A percentile compares a stretch with the other conserved stretches of the same genome.
Evolutionary conservation across 495 filamentous ascomycete genomes (phyloP).

Genomic region (Hyaloscypha variabilis): DNA sequence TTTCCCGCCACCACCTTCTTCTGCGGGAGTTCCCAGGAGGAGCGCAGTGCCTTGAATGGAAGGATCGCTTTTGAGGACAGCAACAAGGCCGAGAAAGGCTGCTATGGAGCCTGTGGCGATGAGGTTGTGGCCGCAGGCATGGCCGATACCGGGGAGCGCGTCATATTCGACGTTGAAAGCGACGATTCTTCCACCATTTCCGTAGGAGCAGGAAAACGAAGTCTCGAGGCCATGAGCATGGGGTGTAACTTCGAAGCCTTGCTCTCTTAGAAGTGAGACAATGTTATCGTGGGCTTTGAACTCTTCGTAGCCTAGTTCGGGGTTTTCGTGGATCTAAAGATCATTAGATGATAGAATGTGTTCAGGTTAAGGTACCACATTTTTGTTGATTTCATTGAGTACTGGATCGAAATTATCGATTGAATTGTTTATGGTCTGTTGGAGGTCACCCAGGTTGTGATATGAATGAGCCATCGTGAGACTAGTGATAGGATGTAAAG

Average conservation of each 20-base stretch:
- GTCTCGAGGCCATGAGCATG: constrained; percentile 56
- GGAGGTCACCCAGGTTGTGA: neutral
- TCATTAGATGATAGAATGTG: constrained; percentile 26
- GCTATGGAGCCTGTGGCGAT: constrained; percentile 66
- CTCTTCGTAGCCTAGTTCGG: constrained; percentile 62
- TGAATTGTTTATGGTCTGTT: constrained; percentile 27
- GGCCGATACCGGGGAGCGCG: constrained; percentile 49
- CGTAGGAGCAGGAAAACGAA: constrained; percentile 58
- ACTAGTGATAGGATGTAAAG: neutral
- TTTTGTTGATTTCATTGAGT: constrained; percentile 48
- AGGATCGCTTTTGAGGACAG: constrained; percentile 45
- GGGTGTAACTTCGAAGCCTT: constrained; percentile 56
- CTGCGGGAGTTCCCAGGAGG: constrained; percentile 71
- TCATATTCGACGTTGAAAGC: constrained; percentile 61
- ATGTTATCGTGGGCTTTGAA: constrained; percentile 60
- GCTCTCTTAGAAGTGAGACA: constrained; percentile 53
- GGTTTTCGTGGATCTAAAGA: constrained; percentile 60
- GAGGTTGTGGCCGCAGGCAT: constrained; percentile 73
- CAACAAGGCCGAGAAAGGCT: constrained; percentile 58
- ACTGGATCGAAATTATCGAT: constrained; percentile 34
- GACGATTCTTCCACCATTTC: constrained; percentile 48
- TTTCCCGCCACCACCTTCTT: constrained; percentile 72
- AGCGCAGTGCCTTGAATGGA: constrained; percentile 56
- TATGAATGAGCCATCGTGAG: neutral
- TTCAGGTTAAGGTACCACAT: constrained; percentile 40